Evolutionary conservation across 306 rosid species (phyloP), one percentile per base, ranked within the genome.

Genomic region (Vigna mungo): DNA sequence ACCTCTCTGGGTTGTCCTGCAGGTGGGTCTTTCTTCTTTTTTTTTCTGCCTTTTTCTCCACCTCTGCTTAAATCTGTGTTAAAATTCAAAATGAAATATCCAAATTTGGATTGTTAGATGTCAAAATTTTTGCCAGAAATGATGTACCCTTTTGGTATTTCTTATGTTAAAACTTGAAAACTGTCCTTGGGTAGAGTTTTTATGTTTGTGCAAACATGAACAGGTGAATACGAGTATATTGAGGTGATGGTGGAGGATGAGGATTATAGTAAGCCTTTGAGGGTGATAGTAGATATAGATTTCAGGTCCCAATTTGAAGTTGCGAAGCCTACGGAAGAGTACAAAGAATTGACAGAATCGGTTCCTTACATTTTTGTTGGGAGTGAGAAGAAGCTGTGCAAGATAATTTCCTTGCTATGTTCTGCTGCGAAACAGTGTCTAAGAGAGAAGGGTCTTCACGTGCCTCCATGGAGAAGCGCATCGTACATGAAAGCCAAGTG

Each of bases 391-490:
- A 89, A 84, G 47, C 77, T 93, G 23, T 73, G 80, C 71, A 83
- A 75, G 55, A 84, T 90, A 43, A 89, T 88, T 37, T 74, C 90
- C 13, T 23, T 93, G 7, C 23, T 93, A 6, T 93, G 94, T 78
- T 70, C 89, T 64, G 98, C 91, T 23, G 93, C 94, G 69, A 88
- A 90, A 64, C 90, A 88, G 49, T 93, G 93, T 60, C 89, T 93
- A 0, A 88, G 83, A 79, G 86, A 93, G 63, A 90, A 71, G 48
- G 96, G 98, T 14, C 89, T 93, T 43, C 90, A 86, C 36, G 82
- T 93, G 18, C 98, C 98, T 1, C 98, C 98, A 44, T 93, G 98
- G 96, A 90, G 98, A 75, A 89, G 89, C 15, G 71, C 83, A 6
- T 18, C 64, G 73, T 93, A 90, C 80, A 90, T 93, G 88, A 68